Conservation (phyloP, 495 filamentous ascomycete genomes). For the Filosporella fistucella region DNA sequence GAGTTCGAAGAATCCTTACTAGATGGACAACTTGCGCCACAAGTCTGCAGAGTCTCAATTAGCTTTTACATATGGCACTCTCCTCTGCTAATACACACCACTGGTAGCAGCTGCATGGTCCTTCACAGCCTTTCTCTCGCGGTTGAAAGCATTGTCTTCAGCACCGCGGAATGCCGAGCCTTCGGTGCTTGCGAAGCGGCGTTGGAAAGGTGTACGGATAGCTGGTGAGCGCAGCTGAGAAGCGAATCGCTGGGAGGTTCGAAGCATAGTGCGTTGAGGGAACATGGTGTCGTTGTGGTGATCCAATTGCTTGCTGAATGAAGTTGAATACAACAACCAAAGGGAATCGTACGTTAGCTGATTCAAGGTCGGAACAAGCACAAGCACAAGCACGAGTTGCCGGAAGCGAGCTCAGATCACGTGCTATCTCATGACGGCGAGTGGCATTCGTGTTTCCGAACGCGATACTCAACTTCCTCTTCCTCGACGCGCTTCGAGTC, state of each 20-base stretch:
- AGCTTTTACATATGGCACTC: slow-evolving; percentile 9
- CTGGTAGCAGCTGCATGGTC: slow-evolving; percentile 75
- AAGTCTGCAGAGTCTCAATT: slow-evolving; percentile 59
- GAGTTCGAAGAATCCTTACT: slow-evolving; percentile 48
- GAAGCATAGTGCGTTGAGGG: slow-evolving; percentile 55
- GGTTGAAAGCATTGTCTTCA: slow-evolving; percentile 81
- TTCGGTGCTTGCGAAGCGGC: slow-evolving; percentile 62
- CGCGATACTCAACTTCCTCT: no score
- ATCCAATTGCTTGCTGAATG: slow-evolving; percentile 15
- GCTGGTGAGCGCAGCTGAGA: slow-evolving; percentile 50
- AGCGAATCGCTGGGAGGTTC: slow-evolving; percentile 52
- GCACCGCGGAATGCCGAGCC: slow-evolving; percentile 39
- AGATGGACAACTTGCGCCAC: slow-evolving; percentile 91
- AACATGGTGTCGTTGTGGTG: slow-evolving; percentile 47
- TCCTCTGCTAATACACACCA: slow-evolving; percentile 47
- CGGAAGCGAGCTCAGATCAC: no score
- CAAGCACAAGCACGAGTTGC: background rate
- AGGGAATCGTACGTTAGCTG: slow-evolving; percentile 12
- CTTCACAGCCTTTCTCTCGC: slow-evolving; percentile 79
- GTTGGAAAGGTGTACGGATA: slow-evolving; percentile 56
- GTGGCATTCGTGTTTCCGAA: slow-evolving; percentile 1
- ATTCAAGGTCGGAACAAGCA: background rate
- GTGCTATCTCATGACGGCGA: slow-evolving; percentile 9
- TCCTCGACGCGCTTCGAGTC: no score
- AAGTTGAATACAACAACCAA: slow-evolving; percentile 1